phyloP scores from a whole-genome alignment of 1,284 basidiomycete genomes.

The Flammula alnicola region DNA sequence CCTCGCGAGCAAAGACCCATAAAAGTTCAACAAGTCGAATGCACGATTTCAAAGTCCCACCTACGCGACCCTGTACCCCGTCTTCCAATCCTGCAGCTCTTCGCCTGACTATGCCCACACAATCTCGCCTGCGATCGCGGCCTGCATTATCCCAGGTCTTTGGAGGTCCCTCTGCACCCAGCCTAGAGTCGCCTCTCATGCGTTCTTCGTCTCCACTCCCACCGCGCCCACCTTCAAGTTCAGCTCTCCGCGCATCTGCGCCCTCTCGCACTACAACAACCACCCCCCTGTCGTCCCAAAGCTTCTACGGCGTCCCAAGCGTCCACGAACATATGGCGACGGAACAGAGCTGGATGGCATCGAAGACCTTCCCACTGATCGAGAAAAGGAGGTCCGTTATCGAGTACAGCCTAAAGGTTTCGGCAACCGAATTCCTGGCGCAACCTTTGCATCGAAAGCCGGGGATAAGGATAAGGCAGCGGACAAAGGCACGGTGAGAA shows the following conservation, averaged over 20 bases:
- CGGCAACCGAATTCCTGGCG: constrained; percentile 63
- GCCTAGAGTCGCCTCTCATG: constrained; percentile 33
- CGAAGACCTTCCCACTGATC: constrained; percentile 88
- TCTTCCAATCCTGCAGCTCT: constrained; percentile 74
- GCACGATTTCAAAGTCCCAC: constrained; percentile 72
- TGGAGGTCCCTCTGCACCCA: constrained; percentile 45
- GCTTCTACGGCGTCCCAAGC: constrained; percentile 76
- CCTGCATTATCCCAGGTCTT: constrained; percentile 78
- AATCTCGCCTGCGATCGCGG: constrained; percentile 70
- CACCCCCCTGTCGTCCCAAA: constrained; percentile 56
- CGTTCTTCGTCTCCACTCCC: constrained; percentile 63
- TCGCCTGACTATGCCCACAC: constrained; percentile 86
- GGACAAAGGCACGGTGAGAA: constrained; percentile 60
- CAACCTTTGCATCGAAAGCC: constrained; percentile 49
- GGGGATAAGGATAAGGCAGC: constrained; percentile 29
- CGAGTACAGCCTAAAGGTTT: constrained; percentile 71
- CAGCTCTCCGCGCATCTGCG: constrained; percentile 36
- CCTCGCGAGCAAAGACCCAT: constrained; percentile 75
- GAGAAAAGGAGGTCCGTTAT: constrained; percentile 77
- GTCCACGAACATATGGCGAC: constrained; percentile 80
- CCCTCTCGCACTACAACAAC: constrained; percentile 25
- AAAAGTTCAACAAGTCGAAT: constrained; percentile 65
- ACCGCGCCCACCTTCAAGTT: constrained; percentile 58
- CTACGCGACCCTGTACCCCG: constrained; percentile 75
- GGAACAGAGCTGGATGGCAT: constrained; percentile 92